phyloP scores from a whole-genome alignment of 148 eudicot species.

The Rhododendron henanense region DNA sequence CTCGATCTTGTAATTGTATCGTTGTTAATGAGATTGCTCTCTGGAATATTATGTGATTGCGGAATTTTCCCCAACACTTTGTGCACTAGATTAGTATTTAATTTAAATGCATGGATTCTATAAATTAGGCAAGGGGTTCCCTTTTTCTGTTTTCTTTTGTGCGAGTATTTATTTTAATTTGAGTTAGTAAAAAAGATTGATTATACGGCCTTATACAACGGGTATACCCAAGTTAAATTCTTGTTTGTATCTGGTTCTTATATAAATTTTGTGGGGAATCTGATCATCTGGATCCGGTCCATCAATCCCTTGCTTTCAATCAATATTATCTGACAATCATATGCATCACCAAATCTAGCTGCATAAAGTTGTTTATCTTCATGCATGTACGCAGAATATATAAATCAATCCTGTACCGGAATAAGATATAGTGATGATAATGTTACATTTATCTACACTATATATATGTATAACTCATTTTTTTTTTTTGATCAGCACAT shows the following conservation, averaged over 20 bases:
- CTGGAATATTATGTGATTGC: too few relatives aligned
- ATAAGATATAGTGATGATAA: neutral
- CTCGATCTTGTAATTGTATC: too few relatives aligned
- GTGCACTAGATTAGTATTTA: too few relatives aligned
- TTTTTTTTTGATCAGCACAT: too few relatives aligned
- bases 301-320: neutral
- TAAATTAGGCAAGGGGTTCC: neutral
- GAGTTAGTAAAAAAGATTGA: neutral
- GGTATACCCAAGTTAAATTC: neutral
- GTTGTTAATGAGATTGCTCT: too few relatives aligned
- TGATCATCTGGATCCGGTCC: neutral
- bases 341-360: neutral
- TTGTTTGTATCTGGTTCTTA: neutral
- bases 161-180: too few relatives aligned
- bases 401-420: neutral
- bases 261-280: neutral
- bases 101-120: too few relatives aligned
- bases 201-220: neutral
- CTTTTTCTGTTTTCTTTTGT: neutral
- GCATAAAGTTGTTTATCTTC: neutral
- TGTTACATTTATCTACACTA: neutral
- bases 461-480: too few relatives aligned
- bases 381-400: neutral
- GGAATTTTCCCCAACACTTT: too few relatives aligned
- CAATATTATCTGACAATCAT: neutral